Evolutionary conservation across 2,329 filamentous ascomycete genomes (phyloP).

Genomic region (Fusarium sp.): DNA sequence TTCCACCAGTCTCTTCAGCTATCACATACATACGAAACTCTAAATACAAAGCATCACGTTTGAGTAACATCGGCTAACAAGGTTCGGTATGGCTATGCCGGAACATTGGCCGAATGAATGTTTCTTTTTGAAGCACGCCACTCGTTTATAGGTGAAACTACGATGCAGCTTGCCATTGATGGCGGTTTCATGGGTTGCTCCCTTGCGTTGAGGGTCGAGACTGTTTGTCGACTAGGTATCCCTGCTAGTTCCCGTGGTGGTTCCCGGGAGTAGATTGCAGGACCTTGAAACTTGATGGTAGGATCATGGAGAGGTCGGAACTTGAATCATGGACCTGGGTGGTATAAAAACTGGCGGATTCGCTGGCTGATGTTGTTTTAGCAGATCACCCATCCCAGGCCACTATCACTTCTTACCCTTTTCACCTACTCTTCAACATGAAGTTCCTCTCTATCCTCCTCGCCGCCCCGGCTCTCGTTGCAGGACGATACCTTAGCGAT

Average conservation of each 20-base stretch:
- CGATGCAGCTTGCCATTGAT: background rate
- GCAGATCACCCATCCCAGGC: background rate
- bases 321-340: background rate
- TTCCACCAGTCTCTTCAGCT: constrained; percentile 27
- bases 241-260: constrained; percentile 30
- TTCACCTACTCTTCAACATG: constrained; percentile 26
- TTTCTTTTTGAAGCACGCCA: background rate
- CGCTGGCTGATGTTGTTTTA: background rate
- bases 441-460: constrained; percentile 40
- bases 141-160: background rate
- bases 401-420: background rate
- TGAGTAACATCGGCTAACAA: background rate
- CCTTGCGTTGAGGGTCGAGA: constrained; percentile 4
- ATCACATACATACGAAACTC: constrained; percentile 11
- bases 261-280: constrained; percentile 14
- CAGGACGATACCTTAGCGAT: constrained; percentile 24
- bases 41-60: constrained; percentile 11
- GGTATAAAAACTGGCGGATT: constrained; percentile 5
- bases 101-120: constrained; percentile 16
- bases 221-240: background rate
- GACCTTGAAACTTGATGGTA: background rate
- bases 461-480: constrained; percentile 39
- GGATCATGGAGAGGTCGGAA: background rate
- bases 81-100: background rate
- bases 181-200: constrained; percentile 8